Base-by-base conservation (phyloP, 225 moss, liverwort and hornwort species). In the Asterella californica region DNA sequence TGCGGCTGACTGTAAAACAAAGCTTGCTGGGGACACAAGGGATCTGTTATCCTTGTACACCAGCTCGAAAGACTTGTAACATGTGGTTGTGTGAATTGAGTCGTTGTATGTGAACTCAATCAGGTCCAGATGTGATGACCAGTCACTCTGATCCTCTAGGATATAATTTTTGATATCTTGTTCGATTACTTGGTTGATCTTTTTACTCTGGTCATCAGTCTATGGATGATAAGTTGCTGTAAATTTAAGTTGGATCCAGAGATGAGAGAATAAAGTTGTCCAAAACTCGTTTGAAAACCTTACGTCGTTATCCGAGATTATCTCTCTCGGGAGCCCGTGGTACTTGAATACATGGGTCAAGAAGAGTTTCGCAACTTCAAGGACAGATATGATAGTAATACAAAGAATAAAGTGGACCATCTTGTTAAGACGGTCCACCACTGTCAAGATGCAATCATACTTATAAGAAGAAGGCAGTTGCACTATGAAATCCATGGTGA, bases 401-500 rank as follows among this genome's bases (percentile, higher is more conserved):
- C 34, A 71, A 37, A 72, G 65, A 14, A 76, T 47, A 54, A 81
- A 75, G 53, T 81, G 81, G 15, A 14, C 62, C 64, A 22, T 25
- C 75, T 42, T 64, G 7, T 34, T 75, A 30, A 82, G 66, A 5
- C 52, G 9, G 17, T 68, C 77, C 5, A 76, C 65, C 9, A 82
- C 64, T 0, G 77, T 64, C 9, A 22, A 37, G 0, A 82, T 67
- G 68, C 33, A 14, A 19, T 82, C 14, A 3, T 4, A 22, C 0
- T 45, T 60, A 14, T 33, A 0, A 0, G 57, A 76, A 10, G 45
- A 30, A 0, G 78, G 50, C 2, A 47, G 9, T 60, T 19, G 0
- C 46, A 59, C 15, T 52, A 47, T 9, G 42, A 82, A 82, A 34
- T 82, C 82, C 82, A 82, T 82, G 25, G 38, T 19, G 4, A 77